A percentile compares a stretch with the other conserved stretches of the same genome.
Conservation (phyloP, 1,284 basidiomycete species). For the Xerocomus amazonicus region DNA sequence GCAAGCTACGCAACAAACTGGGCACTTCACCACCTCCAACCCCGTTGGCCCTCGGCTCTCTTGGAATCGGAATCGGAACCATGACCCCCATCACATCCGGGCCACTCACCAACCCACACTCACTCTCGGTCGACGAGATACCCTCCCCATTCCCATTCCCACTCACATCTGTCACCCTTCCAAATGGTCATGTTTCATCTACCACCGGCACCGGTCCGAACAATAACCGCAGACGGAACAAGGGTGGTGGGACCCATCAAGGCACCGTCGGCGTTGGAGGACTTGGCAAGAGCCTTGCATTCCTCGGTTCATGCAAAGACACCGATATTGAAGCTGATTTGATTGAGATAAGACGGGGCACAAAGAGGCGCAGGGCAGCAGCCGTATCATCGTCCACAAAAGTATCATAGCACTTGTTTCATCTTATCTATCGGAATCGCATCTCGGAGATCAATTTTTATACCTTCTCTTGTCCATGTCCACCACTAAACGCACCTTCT, state of each 20-base stretch:
- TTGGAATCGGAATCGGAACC: slow-evolving; percentile 35
- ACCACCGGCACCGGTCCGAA: slow-evolving; percentile 35
- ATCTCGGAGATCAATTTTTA: slow-evolving; percentile 21
- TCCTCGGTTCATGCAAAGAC: slow-evolving; percentile 56
- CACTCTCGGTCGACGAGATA: slow-evolving; percentile 75
- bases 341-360: slow-evolving; percentile 69
- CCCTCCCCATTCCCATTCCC: slow-evolving; percentile 78
- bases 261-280: slow-evolving; percentile 51
- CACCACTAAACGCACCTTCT: slow-evolving; percentile 39
- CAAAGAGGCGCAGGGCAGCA: slow-evolving; percentile 61
- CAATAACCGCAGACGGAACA: slow-evolving; percentile 50
- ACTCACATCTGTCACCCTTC: slow-evolving; percentile 47
- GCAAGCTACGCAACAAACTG: slow-evolving; percentile 74
- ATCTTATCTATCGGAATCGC: slow-evolving; percentile 34
- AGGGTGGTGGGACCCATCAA: slow-evolving; percentile 53
- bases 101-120: slow-evolving; percentile 72
- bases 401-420: slow-evolving; percentile 24
- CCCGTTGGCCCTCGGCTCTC: slow-evolving; percentile 38
- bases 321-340: slow-evolving; percentile 68
- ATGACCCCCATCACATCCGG: slow-evolving; percentile 54
- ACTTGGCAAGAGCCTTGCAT: slow-evolving; percentile 60
- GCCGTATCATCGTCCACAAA: slow-evolving; percentile 33
- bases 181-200: slow-evolving; percentile 32
- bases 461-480: slow-evolving; percentile 1
- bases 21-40: slow-evolving; percentile 64